Conservation (phyloP, 2,329 filamentous ascomycete genomes). For the Aspergillus ochraceus region DNA sequence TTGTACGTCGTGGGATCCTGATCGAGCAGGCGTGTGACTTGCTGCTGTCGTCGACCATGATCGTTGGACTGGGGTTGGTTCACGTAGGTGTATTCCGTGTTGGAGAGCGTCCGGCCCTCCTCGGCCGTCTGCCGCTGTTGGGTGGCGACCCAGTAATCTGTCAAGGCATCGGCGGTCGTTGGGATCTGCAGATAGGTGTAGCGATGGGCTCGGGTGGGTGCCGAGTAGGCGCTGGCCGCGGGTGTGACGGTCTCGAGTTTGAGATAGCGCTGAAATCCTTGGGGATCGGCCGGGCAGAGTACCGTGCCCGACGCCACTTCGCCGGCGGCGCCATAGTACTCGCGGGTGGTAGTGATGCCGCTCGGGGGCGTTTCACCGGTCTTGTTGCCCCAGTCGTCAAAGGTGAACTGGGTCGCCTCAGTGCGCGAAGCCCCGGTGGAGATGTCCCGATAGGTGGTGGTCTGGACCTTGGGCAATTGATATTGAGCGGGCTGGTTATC, state of each 20-base stretch:
- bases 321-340: background rate
- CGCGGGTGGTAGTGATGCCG: background rate
- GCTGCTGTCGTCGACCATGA: constrained; percentile 5
- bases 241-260: constrained; percentile 3
- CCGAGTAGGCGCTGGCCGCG: background rate
- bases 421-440: background rate
- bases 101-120: background rate
- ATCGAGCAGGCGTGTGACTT: background rate
- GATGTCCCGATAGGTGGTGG: constrained; percentile 1
- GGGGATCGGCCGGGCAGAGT: constrained; percentile 3
- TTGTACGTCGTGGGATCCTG: background rate
- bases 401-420: background rate
- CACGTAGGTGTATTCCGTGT: constrained; percentile 3
- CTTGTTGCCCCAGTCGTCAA: constrained; percentile 7
- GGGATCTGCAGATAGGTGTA: background rate
- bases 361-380: background rate
- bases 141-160: background rate
- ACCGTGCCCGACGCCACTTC: background rate
- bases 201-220: background rate
- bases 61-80: background rate
- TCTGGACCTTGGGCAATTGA: background rate
- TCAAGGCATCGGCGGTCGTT: background rate
- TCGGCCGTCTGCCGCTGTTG: background rate
- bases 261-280: constrained; percentile 8
- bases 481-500: constrained; percentile 5